Evolutionary conservation across 352 stramenopile species (phyloP), one percentile per base, ranked within the genome.

Genomic region (Phytophthora sp.): DNA sequence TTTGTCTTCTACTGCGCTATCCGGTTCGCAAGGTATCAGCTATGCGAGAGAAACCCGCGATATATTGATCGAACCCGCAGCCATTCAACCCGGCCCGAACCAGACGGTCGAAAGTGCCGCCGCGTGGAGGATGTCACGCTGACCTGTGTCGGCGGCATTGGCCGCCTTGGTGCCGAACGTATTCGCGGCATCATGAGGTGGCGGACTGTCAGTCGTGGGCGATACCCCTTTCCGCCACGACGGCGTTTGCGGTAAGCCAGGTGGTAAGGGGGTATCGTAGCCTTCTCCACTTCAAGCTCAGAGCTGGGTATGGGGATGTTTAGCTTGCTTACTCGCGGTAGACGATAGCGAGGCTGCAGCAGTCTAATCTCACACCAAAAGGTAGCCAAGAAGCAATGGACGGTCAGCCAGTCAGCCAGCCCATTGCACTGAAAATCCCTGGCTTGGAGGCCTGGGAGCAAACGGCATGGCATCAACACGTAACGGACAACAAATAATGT

Each of bases 101-200:
- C 56, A 71, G 49, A 66, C 53, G 53, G 36, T 24, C 21, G 15
- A 35, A 47, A 49, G 30, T 46, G 46, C 47, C 39, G 63, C 52
- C 57, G 44, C 51, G 51, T 63, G 57, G 42, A 66, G 35, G 23
- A 66, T 71, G 63, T 71, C 63, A 71, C 42, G 49, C 35, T 71
- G 63, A 71, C 29, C 30, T 71, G 63, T 16, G 23, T 62, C 49
- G 27, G 53, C 36, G 41, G 63, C 63, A 71, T 71, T 71, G 63
- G 63, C 24, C 63, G 59, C 23, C 44, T 50, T 41, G 45, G 21
- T 41, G 27, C 13, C 6, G 20, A 38, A 30, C 38, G 26, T 70
- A 59, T 59, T 65, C 41, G 27, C 35, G 9, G 27, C 53, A 24
- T 18, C 33, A 53, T 57, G 44, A 29, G 27, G 44, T 57, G 54